These are phyloP conservation scores for Scolecobasidium constrictum DNA, from an alignment of 2,329 filamentous ascomycete genomes.

Conservation along the genomic window DNA sequence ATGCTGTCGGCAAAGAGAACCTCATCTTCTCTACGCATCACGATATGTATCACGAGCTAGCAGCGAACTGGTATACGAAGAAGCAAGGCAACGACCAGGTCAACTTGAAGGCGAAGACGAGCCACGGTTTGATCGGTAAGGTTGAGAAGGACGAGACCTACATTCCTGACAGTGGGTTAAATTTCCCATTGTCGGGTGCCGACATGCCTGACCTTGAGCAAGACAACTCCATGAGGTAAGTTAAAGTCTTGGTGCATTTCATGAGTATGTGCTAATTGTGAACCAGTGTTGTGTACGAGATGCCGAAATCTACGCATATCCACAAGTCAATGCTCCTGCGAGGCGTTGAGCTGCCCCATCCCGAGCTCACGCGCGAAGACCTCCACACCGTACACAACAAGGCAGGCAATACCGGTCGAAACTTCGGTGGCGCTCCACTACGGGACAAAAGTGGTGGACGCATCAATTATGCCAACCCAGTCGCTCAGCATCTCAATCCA, in stretches of 20 bases:
- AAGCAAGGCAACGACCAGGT: conserved; percentile 56
- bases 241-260: conserved; percentile 19
- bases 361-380: conserved; percentile 65
- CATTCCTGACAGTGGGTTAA: conserved; percentile 71
- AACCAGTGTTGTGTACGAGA: conserved; percentile 69
- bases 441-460: conserved; percentile 27
- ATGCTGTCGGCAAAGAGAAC: conserved; percentile 68
- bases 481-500: conserved; percentile 11
- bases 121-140: conserved; percentile 67
- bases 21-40: conserved; percentile 77
- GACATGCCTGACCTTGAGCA: conserved; percentile 70
- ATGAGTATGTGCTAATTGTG: conserved; percentile 24
- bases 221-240: conserved; percentile 75
- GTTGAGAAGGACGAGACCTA: conserved; percentile 76
- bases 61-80: conserved; percentile 83
- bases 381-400: conserved; percentile 61
- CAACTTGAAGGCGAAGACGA: conserved; percentile 63
- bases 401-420: conserved; percentile 54
- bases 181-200: conserved; percentile 63
- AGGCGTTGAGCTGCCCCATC: conserved; percentile 62
- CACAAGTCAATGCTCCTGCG: conserved; percentile 94
- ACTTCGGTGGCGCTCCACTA: conserved; percentile 58
- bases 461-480: conserved; percentile 42
- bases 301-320: conserved; percentile 58
- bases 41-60: conserved; percentile 75